Percentiles rank a stretch among this genome's conserved stretches.
Conservation (phyloP, 768 basidiomycete genomes). For the Lactifluus rugatus region DNA sequence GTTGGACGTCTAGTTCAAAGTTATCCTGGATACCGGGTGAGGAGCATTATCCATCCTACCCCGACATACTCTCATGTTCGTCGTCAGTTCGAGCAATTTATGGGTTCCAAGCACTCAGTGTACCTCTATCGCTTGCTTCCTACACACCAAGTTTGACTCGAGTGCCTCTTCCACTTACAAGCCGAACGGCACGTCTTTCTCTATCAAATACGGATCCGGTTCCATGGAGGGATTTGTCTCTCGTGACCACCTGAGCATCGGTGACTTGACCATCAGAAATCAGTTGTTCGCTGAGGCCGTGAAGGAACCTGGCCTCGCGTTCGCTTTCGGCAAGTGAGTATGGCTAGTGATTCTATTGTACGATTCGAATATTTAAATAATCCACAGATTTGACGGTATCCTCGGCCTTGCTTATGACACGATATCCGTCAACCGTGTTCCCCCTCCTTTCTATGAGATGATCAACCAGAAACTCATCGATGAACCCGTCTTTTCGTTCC, state of each 20-base stretch:
- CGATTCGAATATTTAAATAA: not conserved
- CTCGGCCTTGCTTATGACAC: conserved; percentile 91
- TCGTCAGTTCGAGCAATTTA: conserved; percentile 73
- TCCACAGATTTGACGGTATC: conserved; percentile 82
- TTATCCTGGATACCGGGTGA: conserved; percentile 88
- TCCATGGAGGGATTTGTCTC: conserved; percentile 97
- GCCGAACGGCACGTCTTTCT: conserved; percentile 79
- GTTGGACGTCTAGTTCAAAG: conserved; percentile 58
- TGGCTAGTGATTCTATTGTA: not conserved
- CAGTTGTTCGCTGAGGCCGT: conserved; percentile 94
- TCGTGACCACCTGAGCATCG: conserved; percentile 68
- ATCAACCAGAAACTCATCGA: conserved; percentile 73
- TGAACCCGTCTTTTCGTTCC: conserved; percentile 88
- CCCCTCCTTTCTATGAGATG: conserved; percentile 94
- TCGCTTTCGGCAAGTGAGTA: conserved; percentile 88
- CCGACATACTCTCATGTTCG: not conserved
- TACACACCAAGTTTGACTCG: conserved; percentile 89
- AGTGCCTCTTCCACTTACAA: conserved; percentile 73
- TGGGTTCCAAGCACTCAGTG: conserved; percentile 84
- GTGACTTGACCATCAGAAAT: conserved; percentile 61
- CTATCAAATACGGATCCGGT: conserved; percentile 91
- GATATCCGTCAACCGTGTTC: conserved; percentile 87
- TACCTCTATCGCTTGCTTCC: conserved; percentile 86
- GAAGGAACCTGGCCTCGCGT: conserved; percentile 93
- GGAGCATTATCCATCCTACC: not conserved